Evolutionary conservation across 2,329 filamentous ascomycete species (phyloP).

Genomic region (Penicillium polonicum): DNA sequence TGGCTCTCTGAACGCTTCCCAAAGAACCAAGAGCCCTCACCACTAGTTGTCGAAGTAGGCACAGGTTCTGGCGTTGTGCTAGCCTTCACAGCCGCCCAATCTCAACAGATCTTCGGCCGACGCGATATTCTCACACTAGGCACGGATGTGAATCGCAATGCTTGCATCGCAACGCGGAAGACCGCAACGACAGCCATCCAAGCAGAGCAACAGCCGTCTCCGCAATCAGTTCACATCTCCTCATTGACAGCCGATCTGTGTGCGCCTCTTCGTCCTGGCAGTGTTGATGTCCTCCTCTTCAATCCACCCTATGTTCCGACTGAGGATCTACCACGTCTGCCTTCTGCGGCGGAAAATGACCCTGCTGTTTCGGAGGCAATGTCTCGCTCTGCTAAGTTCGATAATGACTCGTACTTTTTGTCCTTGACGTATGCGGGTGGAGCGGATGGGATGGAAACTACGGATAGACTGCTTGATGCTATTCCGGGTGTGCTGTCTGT

Average conservation of each 20-base stretch:
- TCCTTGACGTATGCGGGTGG: slow-evolving; percentile 88
- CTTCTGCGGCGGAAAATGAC: slow-evolving; percentile 28
- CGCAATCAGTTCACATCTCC: slow-evolving; percentile 59
- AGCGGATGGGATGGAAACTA: slow-evolving; percentile 88
- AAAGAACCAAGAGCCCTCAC: slow-evolving; percentile 31
- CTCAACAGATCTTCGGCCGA: slow-evolving; percentile 69
- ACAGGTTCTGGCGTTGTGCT: slow-evolving; percentile 93
- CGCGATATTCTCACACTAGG: slow-evolving; percentile 68
- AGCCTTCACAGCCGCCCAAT: slow-evolving; percentile 78
- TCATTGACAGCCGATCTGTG: slow-evolving; percentile 70
- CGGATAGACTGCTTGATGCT: slow-evolving; percentile 70
- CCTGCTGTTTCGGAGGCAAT: slow-evolving; percentile 28
- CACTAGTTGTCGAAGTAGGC: slow-evolving; percentile 80
- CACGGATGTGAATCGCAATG: slow-evolving; percentile 81
- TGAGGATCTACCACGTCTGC: slow-evolving; percentile 63
- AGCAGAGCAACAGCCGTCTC: slow-evolving; percentile 26
- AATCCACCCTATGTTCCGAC: slow-evolving; percentile 98
- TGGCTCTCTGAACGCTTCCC: slow-evolving; percentile 68
- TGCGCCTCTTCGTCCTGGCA: slow-evolving; percentile 55
- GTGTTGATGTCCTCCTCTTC: slow-evolving; percentile 84
- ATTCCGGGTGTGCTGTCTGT: slow-evolving; percentile 63
- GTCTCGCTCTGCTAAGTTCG: slow-evolving; percentile 54
- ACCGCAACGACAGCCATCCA: slow-evolving; percentile 61
- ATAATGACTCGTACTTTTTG: slow-evolving; percentile 78
- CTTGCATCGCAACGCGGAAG: slow-evolving; percentile 70